Conservation (phyloP, 1,139 yeast species). For the Debaryomyces subglobosus region DNA sequence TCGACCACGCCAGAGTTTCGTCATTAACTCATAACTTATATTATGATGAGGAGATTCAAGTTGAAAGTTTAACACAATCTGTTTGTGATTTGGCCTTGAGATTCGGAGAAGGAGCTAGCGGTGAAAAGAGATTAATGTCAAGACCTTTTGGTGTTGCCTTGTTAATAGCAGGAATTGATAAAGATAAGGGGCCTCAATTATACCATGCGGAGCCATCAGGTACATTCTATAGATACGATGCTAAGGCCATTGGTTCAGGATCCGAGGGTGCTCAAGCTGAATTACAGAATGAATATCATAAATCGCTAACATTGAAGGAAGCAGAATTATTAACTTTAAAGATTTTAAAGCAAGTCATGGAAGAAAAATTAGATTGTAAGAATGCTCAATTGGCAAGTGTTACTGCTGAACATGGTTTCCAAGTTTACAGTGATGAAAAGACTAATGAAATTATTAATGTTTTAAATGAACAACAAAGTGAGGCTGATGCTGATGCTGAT, state of each 20-base stretch:
- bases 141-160: conserved; percentile 99
- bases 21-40: conserved; percentile 87
- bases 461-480: conserved; percentile 70
- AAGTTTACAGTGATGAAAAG: conserved; percentile 80
- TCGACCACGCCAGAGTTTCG: conserved; percentile 95
- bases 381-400: conserved; percentile 96
- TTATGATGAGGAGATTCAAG: conserved; percentile 90
- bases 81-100: conserved; percentile 96
- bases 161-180: conserved; percentile 91
- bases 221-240: conserved; percentile 95
- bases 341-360: conserved; percentile 97
- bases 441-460: conserved; percentile 80
- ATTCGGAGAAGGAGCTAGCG: conserved; percentile 98
- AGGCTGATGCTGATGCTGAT: conserved; percentile 20
- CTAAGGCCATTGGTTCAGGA: conserved; percentile 98
- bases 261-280: conserved; percentile 99
- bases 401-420: conserved; percentile 83
- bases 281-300: conserved; percentile 94
- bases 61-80: conserved; percentile 92
- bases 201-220: conserved; percentile 99
- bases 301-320: conserved; percentile 88
- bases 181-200: conserved; percentile 92
- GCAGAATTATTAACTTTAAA: conserved; percentile 90
- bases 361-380: conserved; percentile 93
- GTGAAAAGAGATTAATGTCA: conserved; percentile 96